These are phyloP conservation scores for Mortierella sp. DNA, from an alignment of 371 early-diverging fungal species.

Conservation along the genomic window DNA sequence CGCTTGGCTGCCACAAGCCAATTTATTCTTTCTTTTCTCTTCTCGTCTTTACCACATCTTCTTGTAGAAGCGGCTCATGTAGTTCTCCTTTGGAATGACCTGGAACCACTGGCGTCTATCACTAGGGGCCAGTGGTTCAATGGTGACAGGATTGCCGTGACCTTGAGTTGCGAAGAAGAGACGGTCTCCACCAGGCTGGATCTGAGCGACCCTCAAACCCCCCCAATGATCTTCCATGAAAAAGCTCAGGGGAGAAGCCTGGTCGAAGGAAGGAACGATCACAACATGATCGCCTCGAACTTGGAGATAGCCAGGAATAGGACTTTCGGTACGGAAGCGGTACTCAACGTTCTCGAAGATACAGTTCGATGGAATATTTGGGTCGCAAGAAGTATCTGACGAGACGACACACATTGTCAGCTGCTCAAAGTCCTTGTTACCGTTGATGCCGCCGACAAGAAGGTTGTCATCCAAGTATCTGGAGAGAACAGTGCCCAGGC, in stretches of 20 bases:
- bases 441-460: constrained; percentile 16
- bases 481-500: constrained; percentile 19
- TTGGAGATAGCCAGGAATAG: constrained; percentile 24
- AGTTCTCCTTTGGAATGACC: too few species aligned
- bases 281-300: neutral
- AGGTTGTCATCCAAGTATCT: neutral
- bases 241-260: constrained; percentile 22
- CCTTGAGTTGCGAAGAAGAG: constrained; percentile 14
- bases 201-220: constrained; percentile 20
- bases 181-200: neutral
- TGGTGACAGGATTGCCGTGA: constrained; percentile 2
- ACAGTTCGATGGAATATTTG: constrained; percentile 10
- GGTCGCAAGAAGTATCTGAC: constrained; percentile 14
- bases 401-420: constrained; percentile 32
- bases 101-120: constrained; percentile 21
- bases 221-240: constrained; percentile 28
- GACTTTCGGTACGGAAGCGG: constrained; percentile 17
- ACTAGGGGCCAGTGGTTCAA: constrained; percentile 5
- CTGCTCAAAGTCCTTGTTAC: constrained; percentile 17
- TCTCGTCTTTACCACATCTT: too few species aligned
- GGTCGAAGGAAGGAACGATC: constrained; percentile 8
- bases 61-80: too few species aligned
- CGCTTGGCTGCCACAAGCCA: too few species aligned
- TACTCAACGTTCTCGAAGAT: constrained; percentile 35
- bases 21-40: too few species aligned